Base-by-base conservation (phyloP, 192 early-diverging fungal genomes). In the Radiomyces spectabilis region DNA sequence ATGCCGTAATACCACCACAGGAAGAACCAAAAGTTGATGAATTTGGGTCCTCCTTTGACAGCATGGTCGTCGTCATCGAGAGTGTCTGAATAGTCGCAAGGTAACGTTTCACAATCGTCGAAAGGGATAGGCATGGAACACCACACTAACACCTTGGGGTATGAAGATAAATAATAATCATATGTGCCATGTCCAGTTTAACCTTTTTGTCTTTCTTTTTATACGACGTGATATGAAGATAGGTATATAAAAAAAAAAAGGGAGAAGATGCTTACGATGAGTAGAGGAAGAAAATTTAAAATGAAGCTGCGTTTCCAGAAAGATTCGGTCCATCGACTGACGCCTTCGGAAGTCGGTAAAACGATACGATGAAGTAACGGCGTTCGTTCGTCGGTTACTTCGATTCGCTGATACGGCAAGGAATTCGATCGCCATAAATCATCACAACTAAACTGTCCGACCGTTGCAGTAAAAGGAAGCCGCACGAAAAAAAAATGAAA, bases 1-100 rank as follows among this genome's bases (percentile, higher is more conserved):
- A 78, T 45, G 15, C 86, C 86, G 65, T 83, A 88, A 71, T 86
- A 88, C 58, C 80, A 86, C 62, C 85, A 72, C 32, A 88, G 58
- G 49, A 88, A 88, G 69, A 77, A 86, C 86, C 86, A 88, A 65
- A 88, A 88, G 61, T 86, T 85, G 64, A 88, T 77, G 22, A 73
- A 42, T 15, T 56, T 62, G 4, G 77, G 55, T 3, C 56, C 47
- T 13, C 40, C 49, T 16, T 22, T 53, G 21, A 44, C 55, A 19
- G n/a, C 9, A 18, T 4, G 21, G 9, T 16, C 19, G 40, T 8
- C 0, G 10, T 31, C 3, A 53, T n/a, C 13, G 5, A 10, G 29
- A 24, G 38, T n/a, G 18, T 42, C 51, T 8, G 41, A 35, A 37
- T 57, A 51, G 18, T 55, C 52, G 31, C 38, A 55, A 5, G 41